These are phyloP conservation scores for Fusarium sterilihyphosum DNA, from an alignment of 2,329 filamentous ascomycete genomes.

Conservation along the genomic window DNA sequence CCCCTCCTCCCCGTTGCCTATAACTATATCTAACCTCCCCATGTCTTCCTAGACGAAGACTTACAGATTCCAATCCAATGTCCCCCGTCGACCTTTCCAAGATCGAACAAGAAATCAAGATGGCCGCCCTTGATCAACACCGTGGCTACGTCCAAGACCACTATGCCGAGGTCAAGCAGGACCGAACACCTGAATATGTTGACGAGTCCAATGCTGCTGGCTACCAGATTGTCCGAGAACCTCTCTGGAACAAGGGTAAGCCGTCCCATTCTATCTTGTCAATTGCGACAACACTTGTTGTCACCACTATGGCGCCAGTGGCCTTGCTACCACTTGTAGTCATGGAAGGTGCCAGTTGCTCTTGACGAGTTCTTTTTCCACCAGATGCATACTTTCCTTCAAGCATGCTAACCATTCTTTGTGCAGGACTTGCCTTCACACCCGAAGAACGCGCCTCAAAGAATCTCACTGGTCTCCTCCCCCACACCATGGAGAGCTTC, in stretches of 20 bases:
- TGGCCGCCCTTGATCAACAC: constrained; percentile 68
- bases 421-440: constrained; percentile 69
- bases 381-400: background rate
- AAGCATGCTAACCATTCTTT: constrained; percentile 18
- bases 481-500: constrained; percentile 70
- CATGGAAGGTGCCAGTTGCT: background rate
- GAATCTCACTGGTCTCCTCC: constrained; percentile 73
- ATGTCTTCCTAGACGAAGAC: constrained; percentile 59
- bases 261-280: constrained; percentile 15
- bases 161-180: constrained; percentile 66
- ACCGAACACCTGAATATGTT: constrained; percentile 63
- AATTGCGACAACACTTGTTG: constrained; percentile 22
- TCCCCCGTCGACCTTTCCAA: constrained; percentile 65
- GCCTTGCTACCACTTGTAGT: background rate
- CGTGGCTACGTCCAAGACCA: constrained; percentile 68
- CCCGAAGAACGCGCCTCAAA: constrained; percentile 71
- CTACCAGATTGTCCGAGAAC: constrained; percentile 70
- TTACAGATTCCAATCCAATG: constrained; percentile 65
- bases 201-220: constrained; percentile 62
- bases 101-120: constrained; percentile 69
- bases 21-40: constrained; percentile 62
- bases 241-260: constrained; percentile 73
- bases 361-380: background rate
- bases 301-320: constrained; percentile 17
- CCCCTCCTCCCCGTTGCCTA: constrained; percentile 47